Evolutionary conservation across 139 green algal species (phyloP).

Genomic region (Yamagishiella unicocca): DNA sequence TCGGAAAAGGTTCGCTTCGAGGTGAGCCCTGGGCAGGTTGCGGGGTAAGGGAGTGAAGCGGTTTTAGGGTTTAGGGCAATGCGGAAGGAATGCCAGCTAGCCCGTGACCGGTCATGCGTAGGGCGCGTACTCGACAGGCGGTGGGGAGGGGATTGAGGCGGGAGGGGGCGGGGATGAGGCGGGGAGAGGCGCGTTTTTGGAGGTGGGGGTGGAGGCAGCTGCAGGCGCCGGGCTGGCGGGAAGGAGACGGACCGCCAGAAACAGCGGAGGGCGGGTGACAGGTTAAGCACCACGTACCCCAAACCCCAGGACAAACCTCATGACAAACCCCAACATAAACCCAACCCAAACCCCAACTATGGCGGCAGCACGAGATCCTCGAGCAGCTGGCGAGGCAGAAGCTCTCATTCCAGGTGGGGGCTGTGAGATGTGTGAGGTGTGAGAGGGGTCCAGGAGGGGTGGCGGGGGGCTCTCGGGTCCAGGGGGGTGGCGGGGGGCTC

Average conservation of each 20-base stretch:
- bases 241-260: background rate
- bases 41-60: too few species aligned
- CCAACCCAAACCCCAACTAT: background rate
- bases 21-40: too few species aligned
- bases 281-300: background rate
- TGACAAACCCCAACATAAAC: background rate
- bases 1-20: constrained; percentile 60
- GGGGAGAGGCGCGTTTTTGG: too few species aligned
- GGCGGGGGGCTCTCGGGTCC: background rate
- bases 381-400: constrained; percentile 56
- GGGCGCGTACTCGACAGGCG: background rate
- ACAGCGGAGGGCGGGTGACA: background rate
- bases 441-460: background rate
- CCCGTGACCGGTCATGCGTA: too few species aligned
- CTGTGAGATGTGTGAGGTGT: background rate
- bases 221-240: background rate
- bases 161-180: too few species aligned
- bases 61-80: too few species aligned
- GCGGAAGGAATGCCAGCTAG: too few species aligned
- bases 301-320: background rate
- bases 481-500: background rate
- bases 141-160: background rate
- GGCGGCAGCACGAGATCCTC: constrained; percentile 63
- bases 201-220: background rate
- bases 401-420: constrained; percentile 58